Evolutionary conservation across 2,329 filamentous ascomycete genomes (phyloP).

Genomic region (Leptographium wingfieldii): DNA sequence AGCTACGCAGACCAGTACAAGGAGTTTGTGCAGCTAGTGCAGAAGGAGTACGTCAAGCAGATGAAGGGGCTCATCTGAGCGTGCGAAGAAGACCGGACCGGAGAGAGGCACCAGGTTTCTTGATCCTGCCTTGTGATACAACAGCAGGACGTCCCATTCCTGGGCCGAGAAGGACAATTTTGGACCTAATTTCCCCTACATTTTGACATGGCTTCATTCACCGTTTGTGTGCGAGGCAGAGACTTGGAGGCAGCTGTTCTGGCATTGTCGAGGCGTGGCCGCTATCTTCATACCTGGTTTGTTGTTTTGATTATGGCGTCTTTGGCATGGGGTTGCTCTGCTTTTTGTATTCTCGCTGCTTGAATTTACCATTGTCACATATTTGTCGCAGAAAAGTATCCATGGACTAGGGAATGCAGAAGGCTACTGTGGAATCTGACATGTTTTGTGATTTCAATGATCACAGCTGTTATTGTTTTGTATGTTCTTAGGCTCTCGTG

Average conservation of each 20-base stretch:
- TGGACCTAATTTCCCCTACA: neutral
- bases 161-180: neutral
- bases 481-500: neutral
- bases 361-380: neutral
- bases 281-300: neutral
- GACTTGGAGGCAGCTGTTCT: neutral
- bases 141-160: neutral
- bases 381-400: neutral
- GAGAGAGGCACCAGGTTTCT: neutral
- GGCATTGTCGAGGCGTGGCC: neutral
- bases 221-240: neutral
- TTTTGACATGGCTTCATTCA: neutral
- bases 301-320: neutral
- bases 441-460: too few species aligned
- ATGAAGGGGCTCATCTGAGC: conserved; percentile 20
- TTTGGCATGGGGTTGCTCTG: neutral
- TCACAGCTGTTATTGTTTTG: neutral
- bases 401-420: neutral
- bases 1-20: conserved; percentile 52
- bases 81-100: conserved; percentile 4
- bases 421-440: neutral
- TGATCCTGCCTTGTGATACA: neutral
- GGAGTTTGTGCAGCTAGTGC: conserved; percentile 50
- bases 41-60: conserved; percentile 52
- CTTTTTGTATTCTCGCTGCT: neutral